Conservation (phyloP, 257 asterid species). For the Scutellaria baicalensis region DNA sequence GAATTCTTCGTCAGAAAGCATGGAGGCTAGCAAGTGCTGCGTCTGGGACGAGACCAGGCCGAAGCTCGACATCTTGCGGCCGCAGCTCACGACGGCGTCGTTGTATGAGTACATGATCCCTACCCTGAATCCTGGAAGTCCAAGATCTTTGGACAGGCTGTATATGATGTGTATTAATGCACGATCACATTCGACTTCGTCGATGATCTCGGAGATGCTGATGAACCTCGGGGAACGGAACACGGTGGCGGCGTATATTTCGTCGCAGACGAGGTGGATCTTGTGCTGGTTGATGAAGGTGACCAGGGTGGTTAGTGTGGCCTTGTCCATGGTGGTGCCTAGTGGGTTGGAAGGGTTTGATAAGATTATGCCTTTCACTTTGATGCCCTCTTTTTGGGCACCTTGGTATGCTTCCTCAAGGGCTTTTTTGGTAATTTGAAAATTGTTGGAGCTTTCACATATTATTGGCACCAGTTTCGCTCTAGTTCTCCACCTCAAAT, state of each 20-base stretch:
- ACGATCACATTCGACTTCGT: constrained; percentile 36
- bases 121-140: constrained; percentile 74
- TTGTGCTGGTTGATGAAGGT: constrained; percentile 37
- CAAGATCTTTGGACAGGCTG: constrained; percentile 78
- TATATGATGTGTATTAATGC: constrained; percentile 50
- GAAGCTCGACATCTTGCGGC: constrained; percentile 76
- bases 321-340: constrained; percentile 50
- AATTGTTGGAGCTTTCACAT: constrained; percentile 53
- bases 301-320: constrained; percentile 32
- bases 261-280: constrained; percentile 83
- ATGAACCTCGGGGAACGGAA: constrained; percentile 31
- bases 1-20: constrained; percentile 63
- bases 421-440: constrained; percentile 47
- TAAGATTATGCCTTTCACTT: constrained; percentile 58
- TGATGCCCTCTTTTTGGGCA: constrained; percentile 43
- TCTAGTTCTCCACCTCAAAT: constrained; percentile 81
- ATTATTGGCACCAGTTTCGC: constrained; percentile 50
- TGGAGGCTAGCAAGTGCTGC: constrained; percentile 45
- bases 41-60: constrained; percentile 73
- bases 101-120: constrained; percentile 77
- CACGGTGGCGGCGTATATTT: constrained; percentile 60
- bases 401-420: constrained; percentile 51
- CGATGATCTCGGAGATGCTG: constrained; percentile 46
- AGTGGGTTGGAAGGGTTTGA: constrained; percentile 80
- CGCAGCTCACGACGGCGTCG: constrained; percentile 38